These are phyloP conservation scores for Jatropha podagrica DNA, from an alignment of 441 rosid species.

Conservation along the genomic window DNA sequence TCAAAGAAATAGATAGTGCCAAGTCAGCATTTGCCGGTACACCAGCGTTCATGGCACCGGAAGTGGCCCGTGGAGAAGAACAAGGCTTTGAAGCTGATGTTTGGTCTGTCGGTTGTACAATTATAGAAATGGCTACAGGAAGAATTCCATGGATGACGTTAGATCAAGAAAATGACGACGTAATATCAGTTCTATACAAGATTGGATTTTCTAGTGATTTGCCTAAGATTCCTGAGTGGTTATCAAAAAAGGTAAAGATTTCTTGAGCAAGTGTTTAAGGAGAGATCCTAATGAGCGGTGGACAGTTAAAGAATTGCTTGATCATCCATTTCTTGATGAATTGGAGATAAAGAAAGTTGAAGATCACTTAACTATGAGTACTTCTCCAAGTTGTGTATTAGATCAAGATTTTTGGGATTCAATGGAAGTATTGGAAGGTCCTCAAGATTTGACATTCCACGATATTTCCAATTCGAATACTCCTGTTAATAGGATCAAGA, in stretches of 20 bases:
- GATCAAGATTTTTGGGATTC: slow-evolving; percentile 75
- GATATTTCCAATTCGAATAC: slow-evolving; percentile 25
- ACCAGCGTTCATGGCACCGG: slow-evolving; percentile 95
- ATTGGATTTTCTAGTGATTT: slow-evolving; percentile 66
- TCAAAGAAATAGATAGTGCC: background rate
- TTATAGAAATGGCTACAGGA: slow-evolving; percentile 85
- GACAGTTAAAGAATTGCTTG: slow-evolving; percentile 54
- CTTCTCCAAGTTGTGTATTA: slow-evolving; percentile 67
- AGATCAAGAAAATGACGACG: slow-evolving; percentile 55
- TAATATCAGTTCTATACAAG: slow-evolving; percentile 54
- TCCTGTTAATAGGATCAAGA: slow-evolving; percentile 44
- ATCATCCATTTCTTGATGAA: slow-evolving; percentile 61
- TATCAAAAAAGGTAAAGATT: slow-evolving; percentile 60
- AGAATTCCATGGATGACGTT: slow-evolving; percentile 58
- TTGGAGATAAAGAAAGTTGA: slow-evolving; percentile 9
- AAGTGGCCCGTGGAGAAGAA: slow-evolving; percentile 77
- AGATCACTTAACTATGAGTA: slow-evolving; percentile 13
- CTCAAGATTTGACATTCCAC: slow-evolving; percentile 20
- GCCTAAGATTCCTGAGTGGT: slow-evolving; percentile 63
- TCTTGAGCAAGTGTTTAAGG: slow-evolving; percentile 57
- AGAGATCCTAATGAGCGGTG: slow-evolving; percentile 61
- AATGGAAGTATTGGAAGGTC: slow-evolving; percentile 35
- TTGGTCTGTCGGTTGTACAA: slow-evolving; percentile 80
- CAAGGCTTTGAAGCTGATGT: slow-evolving; percentile 73
- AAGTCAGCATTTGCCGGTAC: slow-evolving; percentile 66